phyloP scores from a whole-genome alignment of 2,329 filamentous ascomycete genomes.

The Aspergillus carbonarius region DNA sequence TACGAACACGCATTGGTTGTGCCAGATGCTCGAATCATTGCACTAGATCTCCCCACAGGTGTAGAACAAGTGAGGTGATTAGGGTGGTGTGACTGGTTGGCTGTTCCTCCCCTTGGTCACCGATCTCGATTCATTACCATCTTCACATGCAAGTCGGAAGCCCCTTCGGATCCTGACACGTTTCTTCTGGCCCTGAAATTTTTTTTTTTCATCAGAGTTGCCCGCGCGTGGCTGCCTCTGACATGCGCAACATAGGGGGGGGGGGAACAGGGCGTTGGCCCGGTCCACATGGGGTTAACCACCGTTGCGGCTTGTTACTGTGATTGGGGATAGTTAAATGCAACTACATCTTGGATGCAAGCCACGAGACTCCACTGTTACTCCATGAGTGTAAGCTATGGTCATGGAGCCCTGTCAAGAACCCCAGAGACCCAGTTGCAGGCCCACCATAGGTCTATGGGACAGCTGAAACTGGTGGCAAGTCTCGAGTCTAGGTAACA shows the following conservation, averaged over 20 bases:
- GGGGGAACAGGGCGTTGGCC: not conserved
- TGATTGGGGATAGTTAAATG: not conserved
- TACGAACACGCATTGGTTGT: not conserved
- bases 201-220: not conserved
- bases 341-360: not conserved
- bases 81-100: conserved; percentile 3
- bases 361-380: not conserved
- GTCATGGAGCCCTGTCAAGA: not conserved
- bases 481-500: conserved; percentile 1
- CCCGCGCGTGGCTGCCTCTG: not conserved
- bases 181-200: not conserved
- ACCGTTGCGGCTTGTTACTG: not conserved
- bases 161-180: not conserved
- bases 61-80: not conserved
- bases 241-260: not conserved
- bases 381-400: not conserved
- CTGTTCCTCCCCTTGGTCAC: not conserved
- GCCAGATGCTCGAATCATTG: not conserved
- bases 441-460: conserved; percentile 7
- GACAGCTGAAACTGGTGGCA: conserved; percentile 24
- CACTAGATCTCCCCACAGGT: not conserved
- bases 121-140: not conserved
- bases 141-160: conserved; percentile 1
- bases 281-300: not conserved
- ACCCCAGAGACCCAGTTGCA: conserved; percentile 1